These are phyloP conservation scores for Iris macrosiphon DNA, from an alignment of 106 monocot genomes.

Conservation along the genomic window DNA sequence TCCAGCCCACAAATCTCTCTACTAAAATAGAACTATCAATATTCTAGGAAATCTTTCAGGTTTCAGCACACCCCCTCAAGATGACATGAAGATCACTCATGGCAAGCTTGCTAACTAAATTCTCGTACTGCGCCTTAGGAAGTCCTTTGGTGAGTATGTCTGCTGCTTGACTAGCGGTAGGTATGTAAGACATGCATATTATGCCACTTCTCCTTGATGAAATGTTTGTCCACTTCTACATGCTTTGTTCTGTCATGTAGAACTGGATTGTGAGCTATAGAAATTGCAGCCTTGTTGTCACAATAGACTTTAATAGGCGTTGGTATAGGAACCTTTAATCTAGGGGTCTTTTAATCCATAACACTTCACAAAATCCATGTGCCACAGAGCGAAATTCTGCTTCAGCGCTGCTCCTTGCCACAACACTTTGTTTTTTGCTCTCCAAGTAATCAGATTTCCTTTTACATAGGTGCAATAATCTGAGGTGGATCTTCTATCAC, in stretches of 20 bases:
- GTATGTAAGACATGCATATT: not conserved
- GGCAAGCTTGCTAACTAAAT: not conserved
- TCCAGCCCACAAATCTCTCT: too few relatives aligned
- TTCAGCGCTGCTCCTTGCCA: not conserved
- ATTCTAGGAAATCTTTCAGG: too few relatives aligned
- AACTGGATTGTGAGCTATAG: not conserved
- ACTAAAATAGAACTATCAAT: too few relatives aligned
- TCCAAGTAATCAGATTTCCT: not conserved
- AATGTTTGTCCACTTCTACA: not conserved
- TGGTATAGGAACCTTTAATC: not conserved
- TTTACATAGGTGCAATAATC: not conserved
- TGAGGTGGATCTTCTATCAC: not conserved
- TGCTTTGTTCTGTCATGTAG: not conserved
- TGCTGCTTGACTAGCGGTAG: not conserved
- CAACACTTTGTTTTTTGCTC: not conserved
- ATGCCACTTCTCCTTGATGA: not conserved
- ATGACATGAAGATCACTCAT: not conserved
- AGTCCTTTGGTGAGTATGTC: not conserved
- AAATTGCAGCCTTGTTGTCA: not conserved
- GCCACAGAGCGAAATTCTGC: not conserved
- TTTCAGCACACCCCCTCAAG: not conserved
- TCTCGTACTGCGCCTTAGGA: not conserved
- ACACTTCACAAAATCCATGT: not conserved
- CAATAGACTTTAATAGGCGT: not conserved
- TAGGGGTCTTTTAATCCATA: not conserved